Evolutionary conservation across 371 early-diverging fungal species (phyloP).

Genomic region (Phascolomyces articulosus): DNA sequence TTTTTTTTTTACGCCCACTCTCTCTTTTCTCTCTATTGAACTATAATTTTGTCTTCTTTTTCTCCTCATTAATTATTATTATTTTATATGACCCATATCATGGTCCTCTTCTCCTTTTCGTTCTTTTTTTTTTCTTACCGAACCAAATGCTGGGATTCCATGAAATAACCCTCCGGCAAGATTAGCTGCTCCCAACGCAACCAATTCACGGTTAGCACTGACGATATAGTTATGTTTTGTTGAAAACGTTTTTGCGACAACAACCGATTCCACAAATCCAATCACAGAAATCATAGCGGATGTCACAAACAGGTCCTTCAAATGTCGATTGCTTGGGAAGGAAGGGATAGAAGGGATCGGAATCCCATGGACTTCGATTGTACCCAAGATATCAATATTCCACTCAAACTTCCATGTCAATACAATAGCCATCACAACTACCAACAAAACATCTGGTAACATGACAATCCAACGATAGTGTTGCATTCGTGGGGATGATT

Average conservation of each 20-base stretch:
- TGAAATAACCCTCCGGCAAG: constrained; percentile 82
- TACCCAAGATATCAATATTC: constrained; percentile 79
- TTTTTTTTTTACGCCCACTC: not conserved
- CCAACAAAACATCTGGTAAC: constrained; percentile 87
- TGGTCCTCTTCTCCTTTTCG: not conserved
- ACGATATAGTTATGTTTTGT: constrained; percentile 86
- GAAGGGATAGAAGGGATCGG: constrained; percentile 65
- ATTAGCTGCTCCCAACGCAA: constrained; percentile 89
- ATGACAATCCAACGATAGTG: constrained; percentile 61
- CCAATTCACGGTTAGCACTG: constrained; percentile 89
- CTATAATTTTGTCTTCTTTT: too few relatives aligned
- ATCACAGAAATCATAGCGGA: constrained; percentile 86
- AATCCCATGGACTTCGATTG: constrained; percentile 63
- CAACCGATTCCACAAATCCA: constrained; percentile 96
- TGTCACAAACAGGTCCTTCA: constrained; percentile 61
- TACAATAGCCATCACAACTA: constrained; percentile 72
- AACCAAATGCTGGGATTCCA: constrained; percentile 90
- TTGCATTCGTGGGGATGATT: constrained; percentile 50
- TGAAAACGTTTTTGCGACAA: constrained; percentile 89
- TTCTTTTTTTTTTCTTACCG: constrained; percentile 38
- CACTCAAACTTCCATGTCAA: constrained; percentile 66
- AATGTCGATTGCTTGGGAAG: constrained; percentile 55
- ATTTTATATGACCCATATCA: too few relatives aligned
- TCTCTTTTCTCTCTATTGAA: not conserved
- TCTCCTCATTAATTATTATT: too few relatives aligned